A percentile compares a stretch with the other conserved stretches of the same genome.
Evolutionary conservation across 371 early-diverging fungal genomes (phyloP).

Genomic region (Globomyces sp.): DNA sequence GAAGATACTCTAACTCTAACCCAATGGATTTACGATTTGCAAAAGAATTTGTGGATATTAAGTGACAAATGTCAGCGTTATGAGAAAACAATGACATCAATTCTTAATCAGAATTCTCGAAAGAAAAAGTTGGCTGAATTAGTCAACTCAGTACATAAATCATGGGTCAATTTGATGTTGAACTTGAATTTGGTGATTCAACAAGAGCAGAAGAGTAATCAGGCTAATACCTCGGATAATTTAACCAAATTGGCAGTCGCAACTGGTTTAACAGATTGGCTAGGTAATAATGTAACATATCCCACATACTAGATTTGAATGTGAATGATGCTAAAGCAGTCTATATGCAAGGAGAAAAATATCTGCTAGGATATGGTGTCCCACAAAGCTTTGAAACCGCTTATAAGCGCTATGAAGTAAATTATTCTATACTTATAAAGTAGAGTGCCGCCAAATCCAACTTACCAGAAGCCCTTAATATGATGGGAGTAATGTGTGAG

Average conservation of each 20-base stretch:
- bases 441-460: conserved; percentile 41
- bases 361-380: conserved; percentile 46
- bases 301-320: conserved; percentile 34
- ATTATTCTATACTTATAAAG: background rate
- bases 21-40: conserved; percentile 16
- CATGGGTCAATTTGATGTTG: conserved; percentile 27
- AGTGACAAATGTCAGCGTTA: conserved; percentile 12
- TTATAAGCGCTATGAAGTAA: conserved; percentile 40
- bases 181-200: conserved; percentile 28
- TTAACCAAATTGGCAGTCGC: conserved; percentile 46
- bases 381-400: conserved; percentile 39
- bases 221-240: conserved; percentile 19
- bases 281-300: too few species aligned
- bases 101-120: conserved; percentile 7
- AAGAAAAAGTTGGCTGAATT: conserved; percentile 15
- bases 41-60: conserved; percentile 15
- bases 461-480: conserved; percentile 40
- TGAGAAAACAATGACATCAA: background rate
- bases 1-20: background rate
- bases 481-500: conserved; percentile 53
- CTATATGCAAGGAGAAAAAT: conserved; percentile 49
- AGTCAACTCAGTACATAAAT: background rate
- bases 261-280: conserved; percentile 36
- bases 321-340: conserved; percentile 40
- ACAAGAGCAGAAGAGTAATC: conserved; percentile 17